phyloP scores from a whole-genome alignment of 2,329 filamentous ascomycete species.

The Capronia americana region DNA sequence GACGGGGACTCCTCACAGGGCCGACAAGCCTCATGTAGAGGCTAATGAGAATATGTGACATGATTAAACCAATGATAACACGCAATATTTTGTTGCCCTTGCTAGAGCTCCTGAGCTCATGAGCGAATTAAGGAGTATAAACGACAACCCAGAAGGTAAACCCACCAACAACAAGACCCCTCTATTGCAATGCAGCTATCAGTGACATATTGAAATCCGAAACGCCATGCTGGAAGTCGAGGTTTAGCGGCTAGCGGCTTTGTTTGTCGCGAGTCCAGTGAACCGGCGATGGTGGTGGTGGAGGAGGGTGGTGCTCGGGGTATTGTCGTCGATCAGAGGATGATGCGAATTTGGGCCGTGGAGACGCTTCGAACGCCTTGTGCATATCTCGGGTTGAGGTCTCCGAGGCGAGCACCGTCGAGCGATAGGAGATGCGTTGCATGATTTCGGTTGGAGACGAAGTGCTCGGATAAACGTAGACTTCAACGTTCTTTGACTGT shows the following conservation, averaged over 20 bases:
- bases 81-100: constrained; percentile 11
- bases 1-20: constrained; percentile 9
- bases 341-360: constrained; percentile 44
- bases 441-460: constrained; percentile 23
- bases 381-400: constrained; percentile 49
- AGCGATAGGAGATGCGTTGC: constrained; percentile 37
- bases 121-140: constrained; percentile 6
- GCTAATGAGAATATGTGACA: constrained; percentile 19
- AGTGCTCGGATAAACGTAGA: background rate
- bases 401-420: constrained; percentile 38
- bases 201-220: constrained; percentile 3
- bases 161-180: constrained; percentile 6
- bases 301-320: constrained; percentile 35
- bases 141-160: constrained; percentile 31
- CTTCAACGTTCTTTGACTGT: background rate
- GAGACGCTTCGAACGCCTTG: constrained; percentile 48
- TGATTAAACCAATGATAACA: constrained; percentile 17
- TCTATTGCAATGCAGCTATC: constrained; percentile 13
- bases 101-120: background rate
- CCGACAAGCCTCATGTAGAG: constrained; percentile 4
- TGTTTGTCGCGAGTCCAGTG: constrained; percentile 36
- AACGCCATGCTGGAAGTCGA: constrained; percentile 7
- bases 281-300: constrained; percentile 38
- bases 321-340: constrained; percentile 37
- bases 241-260: constrained; percentile 24